Conservation (phyloP, 2,329 filamentous ascomycete genomes). For the Parastagonospora avenae region DNA sequence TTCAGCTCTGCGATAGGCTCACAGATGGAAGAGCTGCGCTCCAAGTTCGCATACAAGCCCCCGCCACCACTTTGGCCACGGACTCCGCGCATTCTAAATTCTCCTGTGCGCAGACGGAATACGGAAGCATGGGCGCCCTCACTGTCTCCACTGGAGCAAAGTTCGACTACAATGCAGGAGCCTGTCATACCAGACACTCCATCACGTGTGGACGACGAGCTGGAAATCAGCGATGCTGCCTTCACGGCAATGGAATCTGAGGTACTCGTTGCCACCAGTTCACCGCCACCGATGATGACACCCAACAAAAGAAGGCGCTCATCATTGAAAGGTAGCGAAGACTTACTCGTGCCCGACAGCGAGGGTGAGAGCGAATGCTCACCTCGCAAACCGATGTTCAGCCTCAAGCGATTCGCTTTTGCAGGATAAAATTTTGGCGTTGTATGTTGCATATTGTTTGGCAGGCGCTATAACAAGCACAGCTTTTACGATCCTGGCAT, state of each 20-base stretch:
- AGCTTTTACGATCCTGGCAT: slow-evolving; percentile 5
- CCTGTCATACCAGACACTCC: slow-evolving; percentile 11
- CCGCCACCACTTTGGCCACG: slow-evolving; percentile 2
- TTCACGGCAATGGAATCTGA: slow-evolving; percentile 38
- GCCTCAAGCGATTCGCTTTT: slow-evolving; percentile 49
- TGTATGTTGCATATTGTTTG: slow-evolving; percentile 7
- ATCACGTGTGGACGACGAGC: slow-evolving; percentile 7
- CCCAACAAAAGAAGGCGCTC: slow-evolving; percentile 24
- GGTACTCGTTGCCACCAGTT: slow-evolving; percentile 38
- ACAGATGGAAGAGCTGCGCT: slow-evolving; percentile 36
- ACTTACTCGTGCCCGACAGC: slow-evolving; percentile 54
- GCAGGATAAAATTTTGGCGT: slow-evolving; percentile 20
- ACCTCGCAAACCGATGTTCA: slow-evolving; percentile 41
- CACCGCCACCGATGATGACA: slow-evolving; percentile 26
- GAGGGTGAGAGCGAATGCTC: slow-evolving; percentile 47
- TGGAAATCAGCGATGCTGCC: slow-evolving; percentile 28
- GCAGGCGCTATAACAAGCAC: slow-evolving; percentile 2
- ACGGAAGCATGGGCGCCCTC: slow-evolving; percentile 12
- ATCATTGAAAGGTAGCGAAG: slow-evolving; percentile 52
- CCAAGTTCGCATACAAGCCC: slow-evolving; percentile 37
- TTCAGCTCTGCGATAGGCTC: slow-evolving; percentile 34
- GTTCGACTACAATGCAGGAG: slow-evolving; percentile 4
- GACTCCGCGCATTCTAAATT: slow-evolving; percentile 4
- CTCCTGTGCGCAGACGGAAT: slow-evolving; percentile 9
- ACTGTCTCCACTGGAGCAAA: slow-evolving; percentile 7